Evolutionary conservation across 441 rosid species (phyloP).

Genomic region (Pelargonium cotyledonis): DNA sequence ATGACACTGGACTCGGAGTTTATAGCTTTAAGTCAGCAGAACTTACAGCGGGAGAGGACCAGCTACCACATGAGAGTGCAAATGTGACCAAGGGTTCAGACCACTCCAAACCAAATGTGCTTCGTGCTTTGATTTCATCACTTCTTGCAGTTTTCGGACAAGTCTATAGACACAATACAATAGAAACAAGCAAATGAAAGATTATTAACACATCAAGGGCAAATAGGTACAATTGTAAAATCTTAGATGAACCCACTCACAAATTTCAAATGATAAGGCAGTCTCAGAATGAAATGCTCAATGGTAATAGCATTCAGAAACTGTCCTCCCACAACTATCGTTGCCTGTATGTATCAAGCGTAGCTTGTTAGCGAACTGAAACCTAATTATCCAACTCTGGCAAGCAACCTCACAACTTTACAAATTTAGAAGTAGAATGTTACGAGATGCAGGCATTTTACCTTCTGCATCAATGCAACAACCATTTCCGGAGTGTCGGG

Average conservation of each 20-base stretch:
- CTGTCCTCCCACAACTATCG: constrained; percentile 63
- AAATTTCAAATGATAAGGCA: constrained; percentile 63
- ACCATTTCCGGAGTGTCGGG: constrained; percentile 61
- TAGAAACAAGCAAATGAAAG: neutral
- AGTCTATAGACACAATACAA: constrained; percentile 24
- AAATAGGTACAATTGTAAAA: constrained; percentile 16
- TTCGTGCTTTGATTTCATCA: constrained; percentile 53
- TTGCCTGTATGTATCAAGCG: constrained; percentile 38
- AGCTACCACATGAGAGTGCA: constrained; percentile 83
- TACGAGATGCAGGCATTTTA: constrained; percentile 14
- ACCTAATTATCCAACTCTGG: neutral
- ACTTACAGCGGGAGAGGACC: constrained; percentile 98
- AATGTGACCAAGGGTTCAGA: constrained; percentile 87
- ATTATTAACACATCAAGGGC: neutral
- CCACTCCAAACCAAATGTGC: constrained; percentile 58
- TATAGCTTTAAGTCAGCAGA: neutral
- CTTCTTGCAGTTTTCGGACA: constrained; percentile 41
- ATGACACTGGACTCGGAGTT: neutral
- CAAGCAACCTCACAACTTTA: too few species aligned
- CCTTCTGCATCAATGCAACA: constrained; percentile 64
- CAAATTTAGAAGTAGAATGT: neutral
- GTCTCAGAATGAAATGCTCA: constrained; percentile 75
- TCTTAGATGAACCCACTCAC: constrained; percentile 30
- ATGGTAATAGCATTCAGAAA: constrained; percentile 67
- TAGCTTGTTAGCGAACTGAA: neutral